These are phyloP conservation scores for Globisporangium mamillatum DNA, from an alignment of 352 stramenopile species.

Conservation along the genomic window DNA sequence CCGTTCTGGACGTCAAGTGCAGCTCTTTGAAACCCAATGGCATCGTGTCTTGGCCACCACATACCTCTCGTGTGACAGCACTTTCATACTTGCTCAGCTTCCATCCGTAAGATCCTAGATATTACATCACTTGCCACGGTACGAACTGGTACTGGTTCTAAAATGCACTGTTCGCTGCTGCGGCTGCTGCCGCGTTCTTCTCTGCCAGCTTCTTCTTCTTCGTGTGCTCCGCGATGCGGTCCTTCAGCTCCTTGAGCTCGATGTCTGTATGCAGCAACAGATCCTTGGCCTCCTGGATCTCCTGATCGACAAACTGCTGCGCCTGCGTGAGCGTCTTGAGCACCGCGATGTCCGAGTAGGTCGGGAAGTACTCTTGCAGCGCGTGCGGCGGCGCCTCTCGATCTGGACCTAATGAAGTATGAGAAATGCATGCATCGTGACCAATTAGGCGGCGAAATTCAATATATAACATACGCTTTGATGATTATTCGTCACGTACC, in stretches of 20 bases:
- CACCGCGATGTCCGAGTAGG: conserved; percentile 88
- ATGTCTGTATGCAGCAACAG: conserved; percentile 59
- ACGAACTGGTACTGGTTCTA: not conserved
- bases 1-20: not conserved
- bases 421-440: not conserved
- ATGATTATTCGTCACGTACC: conserved; percentile 15
- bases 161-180: not conserved
- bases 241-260: conserved; percentile 72
- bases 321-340: conserved; percentile 83
- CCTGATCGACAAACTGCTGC: conserved; percentile 75
- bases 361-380: conserved; percentile 82
- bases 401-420: conserved; percentile 40
- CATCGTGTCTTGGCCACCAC: not conserved
- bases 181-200: conserved; percentile 35
- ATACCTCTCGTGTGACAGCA: not conserved
- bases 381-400: conserved; percentile 56
- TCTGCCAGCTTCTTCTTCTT: conserved; percentile 74
- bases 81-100: not conserved
- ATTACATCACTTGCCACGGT: not conserved
- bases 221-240: conserved; percentile 71
- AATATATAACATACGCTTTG: not conserved
- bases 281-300: conserved; percentile 72
- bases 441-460: not conserved
- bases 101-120: not conserved
- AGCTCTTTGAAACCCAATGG: not conserved